Evolutionary conservation across 2,329 filamentous ascomycete species (phyloP).

Genomic region (Onygenales sp.): DNA sequence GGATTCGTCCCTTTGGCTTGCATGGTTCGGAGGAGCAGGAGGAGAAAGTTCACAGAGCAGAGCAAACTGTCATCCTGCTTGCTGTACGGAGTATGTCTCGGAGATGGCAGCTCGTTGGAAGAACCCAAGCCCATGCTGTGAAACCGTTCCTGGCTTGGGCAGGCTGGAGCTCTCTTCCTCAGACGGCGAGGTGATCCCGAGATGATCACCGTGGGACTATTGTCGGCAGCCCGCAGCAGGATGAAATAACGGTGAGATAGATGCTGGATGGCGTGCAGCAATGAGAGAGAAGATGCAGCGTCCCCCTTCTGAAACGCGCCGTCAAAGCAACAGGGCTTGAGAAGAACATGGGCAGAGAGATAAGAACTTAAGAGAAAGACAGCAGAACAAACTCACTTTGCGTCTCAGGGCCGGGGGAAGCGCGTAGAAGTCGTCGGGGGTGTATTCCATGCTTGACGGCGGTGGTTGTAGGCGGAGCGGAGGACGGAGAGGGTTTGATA

Average conservation of each 20-base stretch:
- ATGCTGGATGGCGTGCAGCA: not conserved
- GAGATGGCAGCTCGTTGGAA: not conserved
- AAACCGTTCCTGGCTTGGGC: not conserved
- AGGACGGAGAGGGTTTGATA: not conserved
- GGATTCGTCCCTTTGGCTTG: not conserved
- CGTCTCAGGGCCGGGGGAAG: slow-evolving; percentile 47
- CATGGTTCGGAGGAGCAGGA: not conserved
- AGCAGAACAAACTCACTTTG: slow-evolving; percentile 40
- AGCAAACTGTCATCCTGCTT: not conserved
- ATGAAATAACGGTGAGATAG: not conserved
- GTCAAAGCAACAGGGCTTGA: not conserved
- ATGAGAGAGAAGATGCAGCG: not conserved
- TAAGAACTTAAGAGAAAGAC: not conserved
- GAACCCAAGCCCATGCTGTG: not conserved
- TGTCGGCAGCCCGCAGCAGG: not conserved
- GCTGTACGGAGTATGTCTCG: not conserved
- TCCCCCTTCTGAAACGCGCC: slow-evolving; percentile 1
- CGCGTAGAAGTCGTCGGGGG: slow-evolving; percentile 38
- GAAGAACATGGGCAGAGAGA: slow-evolving; percentile 9
- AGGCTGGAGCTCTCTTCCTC: not conserved
- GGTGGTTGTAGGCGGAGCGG: not conserved
- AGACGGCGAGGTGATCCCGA: not conserved
- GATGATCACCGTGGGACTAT: not conserved
- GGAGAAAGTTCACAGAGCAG: not conserved
- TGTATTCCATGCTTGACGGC: not conserved